These are phyloP conservation scores for Saussurea involucrata DNA, from an alignment of 129 eudicot species.

Conservation along the genomic window DNA sequence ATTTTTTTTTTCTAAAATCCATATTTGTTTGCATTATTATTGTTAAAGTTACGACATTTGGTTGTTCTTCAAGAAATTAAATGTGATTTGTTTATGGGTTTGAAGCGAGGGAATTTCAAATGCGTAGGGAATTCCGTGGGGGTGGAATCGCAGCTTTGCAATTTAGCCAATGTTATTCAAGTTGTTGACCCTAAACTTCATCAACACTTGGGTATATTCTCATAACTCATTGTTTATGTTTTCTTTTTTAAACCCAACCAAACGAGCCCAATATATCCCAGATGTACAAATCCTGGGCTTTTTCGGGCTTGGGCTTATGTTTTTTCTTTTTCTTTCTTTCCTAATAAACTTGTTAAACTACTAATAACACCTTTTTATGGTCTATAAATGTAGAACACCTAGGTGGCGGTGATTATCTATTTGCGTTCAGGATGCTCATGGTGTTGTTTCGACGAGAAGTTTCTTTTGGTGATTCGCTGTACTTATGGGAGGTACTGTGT, in stretches of 20 bases:
- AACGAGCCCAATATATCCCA: too few relatives aligned
- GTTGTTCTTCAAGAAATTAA: constrained; percentile 1
- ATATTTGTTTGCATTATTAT: background rate
- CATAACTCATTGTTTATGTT: background rate
- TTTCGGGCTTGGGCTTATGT: background rate
- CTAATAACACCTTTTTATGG: background rate
- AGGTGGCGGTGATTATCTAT: constrained; percentile 95
- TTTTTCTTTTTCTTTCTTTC: background rate
- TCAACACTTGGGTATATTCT: constrained; percentile 59
- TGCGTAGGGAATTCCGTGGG: constrained; percentile 67
- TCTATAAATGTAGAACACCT: constrained; percentile 50
- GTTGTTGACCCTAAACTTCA: constrained; percentile 89
- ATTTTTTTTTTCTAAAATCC: background rate
- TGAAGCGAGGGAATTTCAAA: constrained; percentile 79
- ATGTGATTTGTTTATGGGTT: constrained; percentile 16
- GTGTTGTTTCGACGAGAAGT: constrained; percentile 93
- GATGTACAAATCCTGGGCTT: too few relatives aligned
- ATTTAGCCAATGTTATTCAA: constrained; percentile 69
- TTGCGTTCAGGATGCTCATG: constrained; percentile 99
- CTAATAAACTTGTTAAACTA: background rate
- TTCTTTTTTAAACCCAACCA: background rate
- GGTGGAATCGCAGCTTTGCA: constrained; percentile 67
- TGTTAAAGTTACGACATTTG: background rate
- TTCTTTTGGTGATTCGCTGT: constrained; percentile 89
- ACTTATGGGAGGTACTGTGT: constrained; percentile 85